A percentile compares a stretch with the other conserved stretches of the same genome.
These are phyloP conservation scores for Yamadazyma nakazawae DNA, from an alignment of 805 yeast genomes.

Conservation along the genomic window DNA sequence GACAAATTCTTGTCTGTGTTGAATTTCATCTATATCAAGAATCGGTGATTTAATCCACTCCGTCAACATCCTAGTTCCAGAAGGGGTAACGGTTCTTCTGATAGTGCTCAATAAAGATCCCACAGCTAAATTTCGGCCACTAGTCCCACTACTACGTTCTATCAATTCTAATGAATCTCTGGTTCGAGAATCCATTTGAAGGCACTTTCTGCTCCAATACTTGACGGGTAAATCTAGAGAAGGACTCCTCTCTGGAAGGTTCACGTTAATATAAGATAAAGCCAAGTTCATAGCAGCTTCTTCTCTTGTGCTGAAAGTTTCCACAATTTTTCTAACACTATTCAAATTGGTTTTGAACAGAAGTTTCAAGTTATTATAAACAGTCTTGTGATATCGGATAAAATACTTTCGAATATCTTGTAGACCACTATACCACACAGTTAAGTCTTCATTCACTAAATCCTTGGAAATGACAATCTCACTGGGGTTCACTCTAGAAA, in stretches of 20 bases:
- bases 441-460: constrained; percentile 35
- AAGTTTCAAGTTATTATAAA: constrained; percentile 28
- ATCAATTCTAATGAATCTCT: constrained; percentile 75
- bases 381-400: constrained; percentile 48
- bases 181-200: constrained; percentile 82
- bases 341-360: constrained; percentile 32
- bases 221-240: constrained; percentile 66
- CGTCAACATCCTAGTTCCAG: constrained; percentile 76
- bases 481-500: constrained; percentile 75
- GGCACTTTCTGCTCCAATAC: constrained; percentile 46
- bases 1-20: constrained; percentile 44
- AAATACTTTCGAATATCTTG: constrained; percentile 59
- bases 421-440: constrained; percentile 58
- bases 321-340: constrained; percentile 33
- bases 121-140: constrained; percentile 46
- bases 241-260: constrained; percentile 64
- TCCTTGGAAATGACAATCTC: constrained; percentile 65
- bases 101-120: constrained; percentile 75
- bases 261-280: constrained; percentile 66
- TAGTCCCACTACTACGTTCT: constrained; percentile 35
- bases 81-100: constrained; percentile 69
- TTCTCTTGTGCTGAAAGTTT: constrained; percentile 39
- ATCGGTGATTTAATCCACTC: constrained; percentile 85
- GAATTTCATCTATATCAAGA: constrained; percentile 53
- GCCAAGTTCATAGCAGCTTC: constrained; percentile 58